phyloP scores from a whole-genome alignment of 2,329 filamentous ascomycete genomes.

The Paradendryphiella salina region DNA sequence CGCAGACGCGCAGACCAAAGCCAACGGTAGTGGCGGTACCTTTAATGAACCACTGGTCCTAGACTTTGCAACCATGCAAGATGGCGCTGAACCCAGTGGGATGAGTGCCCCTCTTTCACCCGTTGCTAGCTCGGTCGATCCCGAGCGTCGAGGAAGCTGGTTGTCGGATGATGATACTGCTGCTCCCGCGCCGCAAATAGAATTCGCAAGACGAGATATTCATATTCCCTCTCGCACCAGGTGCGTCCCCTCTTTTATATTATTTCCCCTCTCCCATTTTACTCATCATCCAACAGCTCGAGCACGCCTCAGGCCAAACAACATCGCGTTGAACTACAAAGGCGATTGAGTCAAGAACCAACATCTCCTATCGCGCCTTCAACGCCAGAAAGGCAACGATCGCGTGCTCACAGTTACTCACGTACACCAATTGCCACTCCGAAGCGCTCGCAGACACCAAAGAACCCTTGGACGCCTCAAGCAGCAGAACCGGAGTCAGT shows the following conservation, averaged over 20 bases:
- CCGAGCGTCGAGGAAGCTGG: constrained; percentile 21
- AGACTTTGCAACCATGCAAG: constrained; percentile 35
- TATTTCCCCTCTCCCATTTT: background rate
- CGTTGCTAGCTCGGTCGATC: constrained; percentile 14
- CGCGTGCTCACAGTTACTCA: constrained; percentile 20
- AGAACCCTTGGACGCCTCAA: constrained; percentile 8
- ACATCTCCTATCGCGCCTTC: constrained; percentile 17
- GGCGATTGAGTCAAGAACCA: constrained; percentile 23
- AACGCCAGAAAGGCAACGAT: constrained; percentile 22
- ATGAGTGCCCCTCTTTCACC: constrained; percentile 26
- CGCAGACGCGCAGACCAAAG: constrained; percentile 17
- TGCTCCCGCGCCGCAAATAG: constrained; percentile 36
- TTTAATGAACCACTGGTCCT: constrained; percentile 39
- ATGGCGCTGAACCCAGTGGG: constrained; percentile 24
- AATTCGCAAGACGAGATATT: constrained; percentile 44
- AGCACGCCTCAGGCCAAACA: constrained; percentile 26
- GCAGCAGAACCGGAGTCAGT: constrained; percentile 22
- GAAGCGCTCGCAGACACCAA: constrained; percentile 10
- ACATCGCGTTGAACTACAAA: constrained; percentile 24
- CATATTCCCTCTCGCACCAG: constrained; percentile 46
- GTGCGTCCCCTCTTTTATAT: constrained; percentile 20
- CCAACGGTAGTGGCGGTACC: constrained; percentile 22
- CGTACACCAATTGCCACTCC: constrained; percentile 15
- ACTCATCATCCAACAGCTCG: constrained; percentile 28
- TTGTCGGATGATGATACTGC: constrained; percentile 37